Evolutionary conservation across 2,329 filamentous ascomycete genomes (phyloP).

Genomic region (Alternaria gansuensis): DNA sequence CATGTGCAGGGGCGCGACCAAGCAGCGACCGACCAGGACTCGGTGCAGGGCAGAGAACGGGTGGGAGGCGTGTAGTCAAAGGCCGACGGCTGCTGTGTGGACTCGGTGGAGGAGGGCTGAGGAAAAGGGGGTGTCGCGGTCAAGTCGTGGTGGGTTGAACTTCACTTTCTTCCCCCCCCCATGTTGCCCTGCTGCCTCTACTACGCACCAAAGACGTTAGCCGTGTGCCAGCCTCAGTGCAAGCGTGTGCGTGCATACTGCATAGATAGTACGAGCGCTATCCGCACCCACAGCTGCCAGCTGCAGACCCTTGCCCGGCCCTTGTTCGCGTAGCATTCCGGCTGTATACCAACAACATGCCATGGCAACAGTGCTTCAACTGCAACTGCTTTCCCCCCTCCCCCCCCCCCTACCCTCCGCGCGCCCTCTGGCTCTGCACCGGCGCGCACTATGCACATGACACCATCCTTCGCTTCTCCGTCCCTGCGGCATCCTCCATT

Average conservation of each 20-base stretch:
- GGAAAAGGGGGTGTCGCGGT: conserved; percentile 15
- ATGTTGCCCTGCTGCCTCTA: background rate
- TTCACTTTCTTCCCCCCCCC: background rate
- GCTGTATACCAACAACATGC: conserved; percentile 18
- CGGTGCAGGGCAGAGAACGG: conserved; percentile 14
- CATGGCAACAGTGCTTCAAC: background rate
- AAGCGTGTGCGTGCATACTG: conserved; percentile 12
- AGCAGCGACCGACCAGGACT: conserved; percentile 17
- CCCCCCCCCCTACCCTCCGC: background rate
- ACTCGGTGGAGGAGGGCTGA: background rate
- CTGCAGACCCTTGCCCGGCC: conserved; percentile 13
- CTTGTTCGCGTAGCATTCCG: conserved; percentile 23
- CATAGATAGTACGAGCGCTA: background rate
- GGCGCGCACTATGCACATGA: background rate
- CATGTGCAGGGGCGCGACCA: conserved; percentile 19
- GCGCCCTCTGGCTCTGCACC: background rate
- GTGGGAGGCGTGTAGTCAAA: conserved; percentile 12
- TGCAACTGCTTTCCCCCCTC: too few species aligned
- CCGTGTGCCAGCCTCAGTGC: conserved; percentile 12
- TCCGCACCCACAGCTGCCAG: conserved; percentile 19
- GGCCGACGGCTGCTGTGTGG: background rate
- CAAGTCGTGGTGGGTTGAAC: conserved; percentile 14
- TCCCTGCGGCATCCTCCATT: conserved; percentile 10
- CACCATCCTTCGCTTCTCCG: background rate
- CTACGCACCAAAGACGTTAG: conserved; percentile 13